Evolutionary conservation across 345 rosid species (phyloP).

Genomic region (Eucalyptus erythrocorys): DNA sequence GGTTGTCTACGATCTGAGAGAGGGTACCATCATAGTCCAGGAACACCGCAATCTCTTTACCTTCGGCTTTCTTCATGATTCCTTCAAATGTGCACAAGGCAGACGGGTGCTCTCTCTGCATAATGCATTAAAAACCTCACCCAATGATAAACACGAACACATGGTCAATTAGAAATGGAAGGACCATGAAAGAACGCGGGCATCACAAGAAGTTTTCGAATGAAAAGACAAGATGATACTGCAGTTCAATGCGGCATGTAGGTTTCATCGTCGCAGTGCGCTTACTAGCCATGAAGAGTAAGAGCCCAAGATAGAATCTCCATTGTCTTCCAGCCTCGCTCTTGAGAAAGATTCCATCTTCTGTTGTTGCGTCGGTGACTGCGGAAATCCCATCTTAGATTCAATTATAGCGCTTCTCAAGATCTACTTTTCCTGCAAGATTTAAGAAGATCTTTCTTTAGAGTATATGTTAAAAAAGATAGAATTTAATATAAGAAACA

Average conservation of each 20-base stretch:
- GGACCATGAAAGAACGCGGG: neutral
- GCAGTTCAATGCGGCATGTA: neutral
- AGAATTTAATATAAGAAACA: neutral
- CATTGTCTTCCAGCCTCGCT: neutral
- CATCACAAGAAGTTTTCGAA: neutral
- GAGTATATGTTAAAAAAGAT: neutral
- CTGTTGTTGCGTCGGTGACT: neutral
- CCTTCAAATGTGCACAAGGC: neutral
- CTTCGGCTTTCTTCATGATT: neutral
- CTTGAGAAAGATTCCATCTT: neutral
- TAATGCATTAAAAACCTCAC: neutral
- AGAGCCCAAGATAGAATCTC: neutral
- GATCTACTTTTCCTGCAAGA: neutral
- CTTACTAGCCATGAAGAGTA: neutral
- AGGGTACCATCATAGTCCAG: conserved; percentile 12
- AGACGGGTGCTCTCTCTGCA: conserved; percentile 6
- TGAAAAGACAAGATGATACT: neutral
- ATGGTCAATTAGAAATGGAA: neutral
- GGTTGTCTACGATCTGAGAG: conserved; percentile 8
- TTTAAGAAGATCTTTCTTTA: neutral
- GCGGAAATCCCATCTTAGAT: neutral
- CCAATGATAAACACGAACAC: neutral
- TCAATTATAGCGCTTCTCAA: neutral
- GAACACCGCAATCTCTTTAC: conserved; percentile 4
- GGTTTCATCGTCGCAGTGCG: neutral